Base-by-base conservation (phyloP, 192 early-diverging fungal species). In the Umbelopsis sp. region DNA sequence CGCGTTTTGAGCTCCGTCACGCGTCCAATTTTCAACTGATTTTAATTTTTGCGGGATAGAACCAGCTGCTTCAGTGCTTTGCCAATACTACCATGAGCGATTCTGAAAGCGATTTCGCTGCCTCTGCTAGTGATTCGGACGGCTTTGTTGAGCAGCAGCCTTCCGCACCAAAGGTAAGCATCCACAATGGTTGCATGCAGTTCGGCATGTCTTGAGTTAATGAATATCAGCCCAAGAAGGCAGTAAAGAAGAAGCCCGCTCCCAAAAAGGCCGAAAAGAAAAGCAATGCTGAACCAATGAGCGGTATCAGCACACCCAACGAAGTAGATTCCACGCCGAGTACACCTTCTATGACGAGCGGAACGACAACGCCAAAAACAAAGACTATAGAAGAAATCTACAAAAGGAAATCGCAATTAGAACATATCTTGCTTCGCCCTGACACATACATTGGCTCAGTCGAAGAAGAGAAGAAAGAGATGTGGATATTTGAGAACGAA, bases 391-490 rank as follows among this genome's bases (percentile, higher is more conserved):
- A 94, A 74, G 89, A 98, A 71, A 95, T 94, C 22, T 99, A 97
- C 80, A 92, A 97, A 76, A 97, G 96, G 71, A 97, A 96, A 73
- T 90, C 94, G 0, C 97, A 95, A 44, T 72, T 98, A 21, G 96
- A 99, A 80, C 96, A 99, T 74, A 95, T 99, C 52, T 78, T 99
- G 27, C 85, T 96, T 49, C 89, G 94, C 21, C 95, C 95, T 2
- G 97, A 99, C 73, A 95, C 94, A 1, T 99, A 99, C 82, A 96
- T 99, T 73, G 96, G 96, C 10, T 93, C 94, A 2, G 86, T 91
- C 22, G 95, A 98, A 76, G 83, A 87, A 51, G 87, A 90, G 52
- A 87, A 91, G n/a, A 81, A 84, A 48, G 77, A 86, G 22, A 84
- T 96, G 84, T 99, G 97, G 97, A 88, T 98, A 2, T 92, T 89